Evolutionary conservation across 495 filamentous ascomycete genomes (phyloP), one percentile per base, ranked within the genome.

Genomic region (Podospora fimiseda): DNA sequence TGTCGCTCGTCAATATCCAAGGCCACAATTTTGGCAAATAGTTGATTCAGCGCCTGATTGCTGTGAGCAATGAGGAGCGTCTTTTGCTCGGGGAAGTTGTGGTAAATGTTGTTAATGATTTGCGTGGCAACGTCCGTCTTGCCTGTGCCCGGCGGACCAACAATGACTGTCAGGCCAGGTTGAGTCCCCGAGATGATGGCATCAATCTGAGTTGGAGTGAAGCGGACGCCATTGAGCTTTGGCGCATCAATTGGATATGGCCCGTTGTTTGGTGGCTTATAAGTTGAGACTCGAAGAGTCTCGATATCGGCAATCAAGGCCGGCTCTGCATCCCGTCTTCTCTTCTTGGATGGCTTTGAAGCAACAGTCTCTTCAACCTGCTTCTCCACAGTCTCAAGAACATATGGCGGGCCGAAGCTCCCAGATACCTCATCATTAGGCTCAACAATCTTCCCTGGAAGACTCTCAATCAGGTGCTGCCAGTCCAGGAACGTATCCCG

Each of bases 91-190:
- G 94, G 93, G 65, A 95, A 97, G 70, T 96, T 93, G 73, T 96
- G 94, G 67, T 97, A 99, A 48, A 99, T 87, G 64, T 96, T 96
- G 77, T 89, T 95, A 71, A 99, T 97, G 57, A 97, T 94, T 66
- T 99, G 93, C 2, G 92, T 96, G 21, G 89, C 90, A 50, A 99
- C 94, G 69, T 99, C 93, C 22, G 93, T 99, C 73, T 99, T 99
- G 52, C 93, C 93, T 2, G 93, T 99, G 13, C 93, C 93, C 8
- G 93, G 93, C 38, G 93, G 93, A 0, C 93, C 93, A 51, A 97
- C 90, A 53, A 99, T 88, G 56, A 99, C 80, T 9, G 91, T 96
- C 42, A 99, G 78, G 11, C 93, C 93, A 14, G 93, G 94, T 59
- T 99, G 95, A 20, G 86, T 93, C 16, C 93, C 93, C 30, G 93